Percentiles rank a stretch among this genome's conserved stretches.
Conservation (phyloP, 2,329 filamentous ascomycete species). For the Plenodomus tracheiphilus region DNA sequence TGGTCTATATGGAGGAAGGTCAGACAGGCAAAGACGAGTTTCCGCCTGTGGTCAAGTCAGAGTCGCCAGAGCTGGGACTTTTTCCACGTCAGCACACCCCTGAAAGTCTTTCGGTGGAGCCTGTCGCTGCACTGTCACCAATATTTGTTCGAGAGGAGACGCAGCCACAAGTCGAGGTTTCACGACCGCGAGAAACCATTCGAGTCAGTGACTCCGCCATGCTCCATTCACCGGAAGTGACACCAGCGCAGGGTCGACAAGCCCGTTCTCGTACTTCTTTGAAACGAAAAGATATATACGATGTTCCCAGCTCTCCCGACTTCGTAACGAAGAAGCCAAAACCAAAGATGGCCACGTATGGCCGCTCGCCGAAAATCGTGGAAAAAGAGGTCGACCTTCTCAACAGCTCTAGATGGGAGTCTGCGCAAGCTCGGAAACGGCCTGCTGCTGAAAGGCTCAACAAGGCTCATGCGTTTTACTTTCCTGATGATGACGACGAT, state of each 20-base stretch:
- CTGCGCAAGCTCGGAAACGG: neutral
- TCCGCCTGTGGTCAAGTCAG: constrained; percentile 22
- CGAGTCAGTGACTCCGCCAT: neutral
- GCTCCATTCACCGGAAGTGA: constrained; percentile 10
- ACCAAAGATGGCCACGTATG: constrained; percentile 17
- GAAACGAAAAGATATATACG: constrained; percentile 19
- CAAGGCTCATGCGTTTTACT: constrained; percentile 10
- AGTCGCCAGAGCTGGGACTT: constrained; percentile 28
- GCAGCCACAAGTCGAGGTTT: neutral
- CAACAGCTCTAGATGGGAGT: constrained; percentile 10
- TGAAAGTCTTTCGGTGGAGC: too few species aligned
- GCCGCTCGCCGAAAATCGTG: constrained; percentile 10
- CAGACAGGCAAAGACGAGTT: constrained; percentile 28
- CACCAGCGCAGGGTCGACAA: constrained; percentile 2
- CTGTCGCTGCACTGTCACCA: too few species aligned
- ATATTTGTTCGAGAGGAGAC: too few species aligned
- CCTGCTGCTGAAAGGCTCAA: neutral
- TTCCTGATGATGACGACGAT: constrained; percentile 11
- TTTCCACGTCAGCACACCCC: neutral
- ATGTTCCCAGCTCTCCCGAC: constrained; percentile 20
- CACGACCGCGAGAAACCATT: neutral
- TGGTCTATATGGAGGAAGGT: constrained; percentile 17
- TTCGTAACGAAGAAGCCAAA: constrained; percentile 10
- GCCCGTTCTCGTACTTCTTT: constrained; percentile 1
- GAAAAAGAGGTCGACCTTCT: constrained; percentile 12